Evolutionary conservation across 805 yeast species (phyloP), one percentile per base, ranked within the genome.

Genomic region (Wickerhamomyces sydowiorum): DNA sequence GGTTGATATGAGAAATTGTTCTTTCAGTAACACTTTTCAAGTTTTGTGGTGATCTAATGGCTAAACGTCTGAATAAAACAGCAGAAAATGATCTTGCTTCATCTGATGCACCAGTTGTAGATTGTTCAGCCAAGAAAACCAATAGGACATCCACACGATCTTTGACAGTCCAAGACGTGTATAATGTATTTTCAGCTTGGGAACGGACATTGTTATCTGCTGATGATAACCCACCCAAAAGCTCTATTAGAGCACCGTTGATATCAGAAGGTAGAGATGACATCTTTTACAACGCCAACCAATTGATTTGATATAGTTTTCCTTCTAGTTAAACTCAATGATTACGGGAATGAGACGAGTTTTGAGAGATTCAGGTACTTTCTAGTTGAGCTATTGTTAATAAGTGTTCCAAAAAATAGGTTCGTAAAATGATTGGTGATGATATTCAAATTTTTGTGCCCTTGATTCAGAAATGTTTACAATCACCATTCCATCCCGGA

Each of bases 41-140:
- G 28, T 73, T 75, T 48, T 81, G 80, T 6, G 96, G 96, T 5
- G 88, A 76, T 54, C 81, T 80, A 44, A 83, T 75, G 7, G 96
- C 89, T 49, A 88, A 75, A 56, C 96, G 78, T 61, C 99, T 76
- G 61, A 93, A 87, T 44, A 93, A 65, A 23, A 93, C 96, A 3
- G 97, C 95, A 14, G 93, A 72, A 55, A 89, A 81, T 0, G 91
- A 78, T 44, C 77, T 69, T 6, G 75, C 62, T n/a, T 75, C 69
- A 37, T 80, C 80, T 48, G 74, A 73, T n/a, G 70, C 65, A 10
- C 90, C 86, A 28, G 53, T 56, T 4, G 81, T 72, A 4, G 96
- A 80, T 54, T 83, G 90, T 59, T 84, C 86, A 4, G 96, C 89
- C 38, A 91, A 71, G 52, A 87, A 93, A 3, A 83, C 69, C 45